Conservation (phyloP, 352 stramenopile genomes). For the Globisporangium alternatum region DNA sequence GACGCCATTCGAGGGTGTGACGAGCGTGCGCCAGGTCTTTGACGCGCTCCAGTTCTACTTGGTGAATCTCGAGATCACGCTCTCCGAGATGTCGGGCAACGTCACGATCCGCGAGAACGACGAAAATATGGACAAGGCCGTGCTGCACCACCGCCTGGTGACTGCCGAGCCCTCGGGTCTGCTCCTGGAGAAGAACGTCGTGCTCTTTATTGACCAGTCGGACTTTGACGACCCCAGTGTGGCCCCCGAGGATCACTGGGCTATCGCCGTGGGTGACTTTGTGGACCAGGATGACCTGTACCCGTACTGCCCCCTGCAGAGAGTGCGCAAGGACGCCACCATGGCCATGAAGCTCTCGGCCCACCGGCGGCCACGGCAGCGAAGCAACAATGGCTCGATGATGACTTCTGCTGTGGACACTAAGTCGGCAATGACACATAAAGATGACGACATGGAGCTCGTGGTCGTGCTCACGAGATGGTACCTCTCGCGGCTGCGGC, state of each 20-base stretch:
- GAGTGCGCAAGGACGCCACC: slow-evolving; percentile 25
- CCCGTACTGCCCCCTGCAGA: slow-evolving; percentile 12
- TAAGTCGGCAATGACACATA: neutral
- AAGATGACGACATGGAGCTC: neutral
- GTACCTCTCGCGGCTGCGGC: slow-evolving; percentile 1
- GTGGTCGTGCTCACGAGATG: slow-evolving; percentile 14
- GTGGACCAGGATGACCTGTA: slow-evolving; percentile 17
- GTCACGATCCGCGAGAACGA: slow-evolving; percentile 18
- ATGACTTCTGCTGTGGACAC: neutral
- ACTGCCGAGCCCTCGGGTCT: neutral
- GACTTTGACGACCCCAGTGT: neutral
- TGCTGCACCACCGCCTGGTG: slow-evolving; percentile 10
- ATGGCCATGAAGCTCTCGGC: slow-evolving; percentile 8
- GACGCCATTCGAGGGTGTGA: slow-evolving; percentile 30
- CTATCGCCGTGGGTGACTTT: slow-evolving; percentile 10
- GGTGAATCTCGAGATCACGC: slow-evolving; percentile 55
- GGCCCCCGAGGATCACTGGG: slow-evolving; percentile 1
- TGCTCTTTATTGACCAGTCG: slow-evolving; percentile 19
- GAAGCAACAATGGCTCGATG: neutral
- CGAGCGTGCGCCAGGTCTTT: slow-evolving; percentile 34
- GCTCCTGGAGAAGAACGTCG: slow-evolving; percentile 5
- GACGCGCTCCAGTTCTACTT: slow-evolving; percentile 38
- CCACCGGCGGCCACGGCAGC: neutral
- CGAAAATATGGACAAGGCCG: slow-evolving; percentile 13
- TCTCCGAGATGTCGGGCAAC: slow-evolving; percentile 31